Conservation (phyloP, 441 rosid genomes). For the Theobroma grandiflorum region DNA sequence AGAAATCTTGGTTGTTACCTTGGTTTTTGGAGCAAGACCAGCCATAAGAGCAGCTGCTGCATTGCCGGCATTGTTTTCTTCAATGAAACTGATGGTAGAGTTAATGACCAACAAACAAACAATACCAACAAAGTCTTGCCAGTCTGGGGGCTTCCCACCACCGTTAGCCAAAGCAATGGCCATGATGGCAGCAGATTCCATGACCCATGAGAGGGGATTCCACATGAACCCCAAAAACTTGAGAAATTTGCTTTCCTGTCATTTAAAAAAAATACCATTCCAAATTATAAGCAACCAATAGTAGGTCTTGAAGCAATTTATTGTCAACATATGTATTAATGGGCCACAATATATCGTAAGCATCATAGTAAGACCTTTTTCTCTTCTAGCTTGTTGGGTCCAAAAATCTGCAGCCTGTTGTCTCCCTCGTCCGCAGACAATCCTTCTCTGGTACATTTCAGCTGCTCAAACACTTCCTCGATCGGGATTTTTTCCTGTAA, state of each 20-base stretch:
- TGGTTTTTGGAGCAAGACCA: constrained; percentile 93
- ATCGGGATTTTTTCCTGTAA: constrained; percentile 64
- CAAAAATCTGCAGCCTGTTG: constrained; percentile 56
- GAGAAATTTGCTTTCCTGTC: constrained; percentile 87
- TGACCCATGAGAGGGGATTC: constrained; percentile 97
- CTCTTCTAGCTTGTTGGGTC: constrained; percentile 64
- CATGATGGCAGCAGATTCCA: constrained; percentile 97
- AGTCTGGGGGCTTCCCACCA: constrained; percentile 80
- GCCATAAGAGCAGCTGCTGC: constrained; percentile 99
- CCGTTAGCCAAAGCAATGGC: constrained; percentile 95
- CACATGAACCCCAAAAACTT: constrained; percentile 98
- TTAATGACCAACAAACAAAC: constrained; percentile 80
- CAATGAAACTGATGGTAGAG: constrained; percentile 91
- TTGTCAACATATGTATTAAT: neutral
- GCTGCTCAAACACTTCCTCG: constrained; percentile 61
- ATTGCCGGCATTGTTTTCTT: constrained; percentile 97
- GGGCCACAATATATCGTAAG: neutral
- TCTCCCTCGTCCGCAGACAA: constrained; percentile 52
- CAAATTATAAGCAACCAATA: neutral
- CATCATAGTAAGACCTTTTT: constrained; percentile 42
- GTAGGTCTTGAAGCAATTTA: neutral
- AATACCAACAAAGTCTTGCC: constrained; percentile 96
- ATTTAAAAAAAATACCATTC: neutral
- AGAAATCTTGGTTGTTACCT: constrained; percentile 51
- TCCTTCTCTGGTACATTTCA: constrained; percentile 61